Percentiles rank a stretch among this genome's conserved stretches.
Conservation (phyloP, 1,139 yeast species). For the Candida pseudoviswanathii region DNA sequence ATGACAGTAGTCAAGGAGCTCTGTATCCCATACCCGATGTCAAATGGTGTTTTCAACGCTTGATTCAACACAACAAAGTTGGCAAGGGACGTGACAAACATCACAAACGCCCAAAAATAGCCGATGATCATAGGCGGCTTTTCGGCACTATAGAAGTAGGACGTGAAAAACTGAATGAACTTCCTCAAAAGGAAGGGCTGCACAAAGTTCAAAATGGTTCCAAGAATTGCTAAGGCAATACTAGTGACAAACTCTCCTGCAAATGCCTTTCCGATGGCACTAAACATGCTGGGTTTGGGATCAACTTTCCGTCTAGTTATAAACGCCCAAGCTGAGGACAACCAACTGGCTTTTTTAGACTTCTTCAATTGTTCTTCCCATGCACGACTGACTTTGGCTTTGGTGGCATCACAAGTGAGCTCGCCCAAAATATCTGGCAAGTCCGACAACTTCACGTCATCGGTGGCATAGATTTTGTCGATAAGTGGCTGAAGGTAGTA, state of each 20-base stretch:
- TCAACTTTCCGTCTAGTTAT: conserved; percentile 11
- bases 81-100: conserved; percentile 27
- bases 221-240: conserved; percentile 22
- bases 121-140: conserved; percentile 32
- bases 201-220: conserved; percentile 22
- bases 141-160: conserved; percentile 15
- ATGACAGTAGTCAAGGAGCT: conserved; percentile 32
- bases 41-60: conserved; percentile 22
- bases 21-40: conserved; percentile 21
- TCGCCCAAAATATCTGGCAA: conserved; percentile 21
- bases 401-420: conserved; percentile 14
- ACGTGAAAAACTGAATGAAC: conserved; percentile 30
- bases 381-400: conserved; percentile 12
- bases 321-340: conserved; percentile 10
- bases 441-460: conserved; percentile 24
- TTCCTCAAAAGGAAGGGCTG: conserved; percentile 36
- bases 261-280: conserved; percentile 13
- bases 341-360: conserved; percentile 9
- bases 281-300: conserved; percentile 42
- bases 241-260: conserved; percentile 11
- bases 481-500: conserved; percentile 30
- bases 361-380: conserved; percentile 12
- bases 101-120: conserved; percentile 28
- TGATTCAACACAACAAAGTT: conserved; percentile 31
- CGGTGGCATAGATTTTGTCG: conserved; percentile 22